phyloP scores from a whole-genome alignment of 805 yeast species.

The Schwanniomyces sp. region DNA sequence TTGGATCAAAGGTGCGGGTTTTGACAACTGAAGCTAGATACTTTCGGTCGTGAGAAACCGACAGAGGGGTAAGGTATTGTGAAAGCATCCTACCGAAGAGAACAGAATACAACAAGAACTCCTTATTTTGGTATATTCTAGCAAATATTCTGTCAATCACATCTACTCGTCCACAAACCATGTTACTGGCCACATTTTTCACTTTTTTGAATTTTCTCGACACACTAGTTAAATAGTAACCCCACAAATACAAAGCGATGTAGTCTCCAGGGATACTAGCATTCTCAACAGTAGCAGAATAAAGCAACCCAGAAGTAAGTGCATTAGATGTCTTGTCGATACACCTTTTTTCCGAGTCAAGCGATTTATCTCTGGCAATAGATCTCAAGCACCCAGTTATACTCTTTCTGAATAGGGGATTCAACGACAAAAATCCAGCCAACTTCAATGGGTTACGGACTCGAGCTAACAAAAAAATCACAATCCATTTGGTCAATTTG shows the following conservation, averaged over 20 bases:
- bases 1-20: conserved; percentile 33
- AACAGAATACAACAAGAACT: conserved; percentile 32
- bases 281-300: conserved; percentile 24
- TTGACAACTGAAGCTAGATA: conserved; percentile 34
- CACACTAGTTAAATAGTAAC: conserved; percentile 26
- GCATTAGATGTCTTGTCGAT: conserved; percentile 20
- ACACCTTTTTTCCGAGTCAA: conserved; percentile 12
- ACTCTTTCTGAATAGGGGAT: conserved; percentile 26
- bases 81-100: conserved; percentile 40
- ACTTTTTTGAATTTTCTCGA: not conserved
- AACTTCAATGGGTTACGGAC: conserved; percentile 23
- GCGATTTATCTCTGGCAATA: not conserved
- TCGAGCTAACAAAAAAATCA: conserved; percentile 21
- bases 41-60: conserved; percentile 31
- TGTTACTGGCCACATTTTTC: not conserved
- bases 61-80: conserved; percentile 41
- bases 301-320: conserved; percentile 21
- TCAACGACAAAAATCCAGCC: conserved; percentile 32
- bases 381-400: not conserved
- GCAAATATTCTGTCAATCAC: not conserved
- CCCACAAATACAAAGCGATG: conserved; percentile 30
- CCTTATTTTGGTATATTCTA: conserved; percentile 27
- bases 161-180: not conserved
- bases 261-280: conserved; percentile 37
- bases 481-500: conserved; percentile 21